phyloP scores from a whole-genome alignment of 2,329 filamentous ascomycete species.

The Ophiostoma sp. region DNA sequence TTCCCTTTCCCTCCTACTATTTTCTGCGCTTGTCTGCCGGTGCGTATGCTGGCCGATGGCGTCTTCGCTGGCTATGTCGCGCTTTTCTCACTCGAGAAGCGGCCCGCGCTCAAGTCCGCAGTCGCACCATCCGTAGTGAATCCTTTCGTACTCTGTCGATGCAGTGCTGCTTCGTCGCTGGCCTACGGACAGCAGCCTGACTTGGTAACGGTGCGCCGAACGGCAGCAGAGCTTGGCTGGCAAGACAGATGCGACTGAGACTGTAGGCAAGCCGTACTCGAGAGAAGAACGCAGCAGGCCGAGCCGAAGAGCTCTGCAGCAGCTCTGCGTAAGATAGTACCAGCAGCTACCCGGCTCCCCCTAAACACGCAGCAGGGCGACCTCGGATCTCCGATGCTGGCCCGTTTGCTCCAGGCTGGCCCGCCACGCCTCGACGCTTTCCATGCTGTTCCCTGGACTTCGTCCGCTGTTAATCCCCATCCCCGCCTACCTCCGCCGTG shows the following conservation, averaged over 20 bases:
- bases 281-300: background rate
- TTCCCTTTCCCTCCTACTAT: background rate
- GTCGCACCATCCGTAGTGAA: background rate
- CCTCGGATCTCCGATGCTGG: constrained; percentile 26
- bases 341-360: too few species aligned
- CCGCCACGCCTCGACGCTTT: constrained; percentile 7
- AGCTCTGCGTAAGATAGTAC: too few species aligned
- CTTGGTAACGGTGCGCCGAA: too few species aligned
- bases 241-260: background rate
- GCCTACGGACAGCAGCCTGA: too few species aligned
- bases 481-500: constrained; percentile 21
- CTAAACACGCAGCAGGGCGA: background rate
- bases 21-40: background rate
- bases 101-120: constrained; percentile 7
- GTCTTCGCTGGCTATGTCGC: constrained; percentile 9
- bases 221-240: background rate
- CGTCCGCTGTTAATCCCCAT: background rate
- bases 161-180: background rate
- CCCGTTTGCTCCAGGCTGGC: constrained; percentile 7
- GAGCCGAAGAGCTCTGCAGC: background rate
- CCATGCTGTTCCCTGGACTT: constrained; percentile 11
- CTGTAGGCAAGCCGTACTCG: background rate
- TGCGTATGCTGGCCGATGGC: constrained; percentile 11
- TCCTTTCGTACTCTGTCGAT: background rate
- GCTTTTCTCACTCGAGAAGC: background rate